phyloP scores from a whole-genome alignment of 2,329 filamentous ascomycete species.

The Fusarium fracticaudum region DNA sequence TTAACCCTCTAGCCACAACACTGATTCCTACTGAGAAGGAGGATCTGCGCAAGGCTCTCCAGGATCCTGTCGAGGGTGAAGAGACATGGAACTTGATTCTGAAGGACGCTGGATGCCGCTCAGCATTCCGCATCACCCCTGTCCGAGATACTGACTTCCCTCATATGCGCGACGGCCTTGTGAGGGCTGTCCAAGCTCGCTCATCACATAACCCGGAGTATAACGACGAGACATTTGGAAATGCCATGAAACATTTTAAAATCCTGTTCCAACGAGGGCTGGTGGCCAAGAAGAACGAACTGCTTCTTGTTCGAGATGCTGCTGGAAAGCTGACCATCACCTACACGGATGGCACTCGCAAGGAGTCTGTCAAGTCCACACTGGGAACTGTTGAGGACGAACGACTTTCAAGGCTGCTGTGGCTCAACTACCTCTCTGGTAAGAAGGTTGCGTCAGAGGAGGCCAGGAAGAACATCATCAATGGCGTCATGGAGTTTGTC shows the following conservation, averaged over 20 bases:
- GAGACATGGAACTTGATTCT: slow-evolving; percentile 80
- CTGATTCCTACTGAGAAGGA: slow-evolving; percentile 86
- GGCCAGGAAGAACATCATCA: slow-evolving; percentile 82
- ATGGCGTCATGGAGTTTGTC: slow-evolving; percentile 88
- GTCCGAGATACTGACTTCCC: slow-evolving; percentile 95
- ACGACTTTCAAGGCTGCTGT: slow-evolving; percentile 81
- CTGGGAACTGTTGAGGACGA: slow-evolving; percentile 82
- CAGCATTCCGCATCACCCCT: slow-evolving; percentile 83
- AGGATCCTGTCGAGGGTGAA: slow-evolving; percentile 75
- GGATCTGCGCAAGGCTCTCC: slow-evolving; percentile 71
- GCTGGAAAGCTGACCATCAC: slow-evolving; percentile 73
- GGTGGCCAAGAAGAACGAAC: slow-evolving; percentile 81
- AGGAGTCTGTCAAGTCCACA: slow-evolving; percentile 56
- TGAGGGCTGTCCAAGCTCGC: slow-evolving; percentile 81
- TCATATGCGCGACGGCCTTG: slow-evolving; percentile 90
- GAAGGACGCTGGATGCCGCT: slow-evolving; percentile 73
- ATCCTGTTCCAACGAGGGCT: slow-evolving; percentile 81
- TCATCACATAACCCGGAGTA: slow-evolving; percentile 66
- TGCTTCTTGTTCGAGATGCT: slow-evolving; percentile 76
- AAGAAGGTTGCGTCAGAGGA: slow-evolving; percentile 86
- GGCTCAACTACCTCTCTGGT: slow-evolving; percentile 90
- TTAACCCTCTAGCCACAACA: slow-evolving; percentile 82
- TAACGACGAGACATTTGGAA: slow-evolving; percentile 79
- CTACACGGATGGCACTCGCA: slow-evolving; percentile 70
- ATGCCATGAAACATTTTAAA: slow-evolving; percentile 81